Conservation (phyloP, 1,139 yeast genomes). For the Saccharomyces hybrid region DNA sequence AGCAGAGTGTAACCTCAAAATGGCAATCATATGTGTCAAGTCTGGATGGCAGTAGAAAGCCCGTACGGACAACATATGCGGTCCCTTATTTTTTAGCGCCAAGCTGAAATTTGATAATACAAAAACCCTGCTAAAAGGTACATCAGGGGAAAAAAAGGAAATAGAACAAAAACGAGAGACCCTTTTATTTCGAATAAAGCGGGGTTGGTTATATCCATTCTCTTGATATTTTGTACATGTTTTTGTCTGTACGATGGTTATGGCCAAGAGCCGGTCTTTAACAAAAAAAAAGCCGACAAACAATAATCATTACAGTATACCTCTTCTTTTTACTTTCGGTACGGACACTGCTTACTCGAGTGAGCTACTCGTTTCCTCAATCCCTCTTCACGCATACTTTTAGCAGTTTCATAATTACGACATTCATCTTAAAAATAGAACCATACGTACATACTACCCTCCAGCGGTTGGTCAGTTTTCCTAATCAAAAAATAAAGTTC, state of each 20-base stretch:
- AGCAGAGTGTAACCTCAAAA: neutral
- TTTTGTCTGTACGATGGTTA: neutral
- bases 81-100: neutral
- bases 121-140: neutral
- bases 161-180: neutral
- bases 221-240: neutral
- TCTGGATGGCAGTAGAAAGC: neutral
- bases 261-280: neutral
- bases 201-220: neutral
- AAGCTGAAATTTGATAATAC: neutral
- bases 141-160: neutral
- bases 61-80: neutral
- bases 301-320: neutral
- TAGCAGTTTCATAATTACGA: neutral
- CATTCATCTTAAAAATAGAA: neutral
- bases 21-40: neutral
- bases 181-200: neutral
- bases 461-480: neutral
- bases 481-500: neutral
- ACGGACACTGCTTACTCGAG: neutral
- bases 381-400: neutral
- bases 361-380: neutral
- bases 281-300: neutral
- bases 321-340: neutral
- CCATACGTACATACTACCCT: neutral